Base-by-base conservation (phyloP, 352 stramenopile species). In the Phytophthora hibernalis region DNA sequence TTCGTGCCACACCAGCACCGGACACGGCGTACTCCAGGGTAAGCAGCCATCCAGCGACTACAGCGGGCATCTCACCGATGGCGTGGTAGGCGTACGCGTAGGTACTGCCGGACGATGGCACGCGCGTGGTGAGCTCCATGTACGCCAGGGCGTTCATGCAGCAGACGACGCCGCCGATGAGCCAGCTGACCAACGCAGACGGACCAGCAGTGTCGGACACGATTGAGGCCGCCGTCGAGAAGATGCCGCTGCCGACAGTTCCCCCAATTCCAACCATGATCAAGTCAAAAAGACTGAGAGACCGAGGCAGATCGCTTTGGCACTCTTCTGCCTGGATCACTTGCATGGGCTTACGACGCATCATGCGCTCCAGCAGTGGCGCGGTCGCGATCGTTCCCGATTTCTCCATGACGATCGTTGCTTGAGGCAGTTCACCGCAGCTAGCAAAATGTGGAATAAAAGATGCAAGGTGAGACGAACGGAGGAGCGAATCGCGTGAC, bases 41-140 rank as follows among this genome's bases (percentile, higher is more conserved):
- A 43, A 97, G 37, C 57, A 87, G 60, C 52, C 80, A 88, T 9
- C 76, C 89, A 48, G 84, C 87, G 31, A 97, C 65, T 45, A 96
- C 88, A 24, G 93, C 93, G 2, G 88, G 82, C 22, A 97, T 66
- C 67, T 98, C 93, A 33, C 91, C 91, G 51, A 98, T 81, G 1
- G 85, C 76, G 42, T 96, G 83, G 72, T 95, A 97, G 10, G 87
- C 69, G 75, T 97, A 98, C 5, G 86, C 81, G 73, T 98, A 98
- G 15, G 85, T 95, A 51, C 75, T 91, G 21, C 91, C 91, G 6
- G 86, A 88, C 13, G 80, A 92, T 13, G 90, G 89, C 22, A 97
- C 86, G 18, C 87, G 65, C 9, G 74, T 82, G 6, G 85, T 91
- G 21, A 94, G 70, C 64, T 97, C 90, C 44, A 92, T 92, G 68